phyloP scores from a whole-genome alignment of 345 rosid genomes.

The Arabidopsis arenosa region DNA sequence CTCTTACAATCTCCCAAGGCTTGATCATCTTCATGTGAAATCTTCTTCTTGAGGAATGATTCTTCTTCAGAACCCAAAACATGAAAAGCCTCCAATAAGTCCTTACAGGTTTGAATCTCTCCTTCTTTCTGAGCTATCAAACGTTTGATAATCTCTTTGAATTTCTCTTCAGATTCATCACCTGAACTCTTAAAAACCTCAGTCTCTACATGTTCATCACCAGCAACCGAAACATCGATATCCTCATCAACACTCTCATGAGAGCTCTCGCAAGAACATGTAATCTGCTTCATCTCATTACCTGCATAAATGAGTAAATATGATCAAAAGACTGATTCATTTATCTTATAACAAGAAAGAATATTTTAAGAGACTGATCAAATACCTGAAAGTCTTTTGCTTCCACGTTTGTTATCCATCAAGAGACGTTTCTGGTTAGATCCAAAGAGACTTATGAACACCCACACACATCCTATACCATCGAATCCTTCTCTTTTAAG shows the following conservation, averaged over 20 bases:
- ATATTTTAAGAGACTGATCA: neutral
- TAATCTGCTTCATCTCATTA: conserved; percentile 27
- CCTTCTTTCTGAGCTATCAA: conserved; percentile 67
- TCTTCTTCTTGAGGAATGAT: conserved; percentile 52
- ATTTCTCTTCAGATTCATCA: conserved; percentile 60
- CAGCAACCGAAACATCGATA: conserved; percentile 46
- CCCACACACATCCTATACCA: conserved; percentile 41
- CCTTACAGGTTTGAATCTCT: conserved; percentile 57
- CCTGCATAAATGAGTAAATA: conserved; percentile 30
- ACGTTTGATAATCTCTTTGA: conserved; percentile 67
- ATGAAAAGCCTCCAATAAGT: conserved; percentile 78
- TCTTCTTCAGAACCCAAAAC: conserved; percentile 76
- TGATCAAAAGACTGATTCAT: neutral
- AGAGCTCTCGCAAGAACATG: conserved; percentile 43
- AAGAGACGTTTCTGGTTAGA: conserved; percentile 43
- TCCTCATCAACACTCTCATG: conserved; percentile 74
- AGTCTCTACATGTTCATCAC: conserved; percentile 38
- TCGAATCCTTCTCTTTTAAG: conserved; percentile 35
- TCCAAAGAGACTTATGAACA: conserved; percentile 45
- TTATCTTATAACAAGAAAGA: neutral
- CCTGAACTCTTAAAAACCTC: conserved; percentile 44
- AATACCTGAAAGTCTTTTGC: conserved; percentile 37
- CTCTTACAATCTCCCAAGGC: conserved; percentile 33
- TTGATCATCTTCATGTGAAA: conserved; percentile 57
- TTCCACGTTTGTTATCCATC: conserved; percentile 36